These are phyloP conservation scores for Camellia granthamiana DNA, from an alignment of 148 eudicot species.

Conservation along the genomic window DNA sequence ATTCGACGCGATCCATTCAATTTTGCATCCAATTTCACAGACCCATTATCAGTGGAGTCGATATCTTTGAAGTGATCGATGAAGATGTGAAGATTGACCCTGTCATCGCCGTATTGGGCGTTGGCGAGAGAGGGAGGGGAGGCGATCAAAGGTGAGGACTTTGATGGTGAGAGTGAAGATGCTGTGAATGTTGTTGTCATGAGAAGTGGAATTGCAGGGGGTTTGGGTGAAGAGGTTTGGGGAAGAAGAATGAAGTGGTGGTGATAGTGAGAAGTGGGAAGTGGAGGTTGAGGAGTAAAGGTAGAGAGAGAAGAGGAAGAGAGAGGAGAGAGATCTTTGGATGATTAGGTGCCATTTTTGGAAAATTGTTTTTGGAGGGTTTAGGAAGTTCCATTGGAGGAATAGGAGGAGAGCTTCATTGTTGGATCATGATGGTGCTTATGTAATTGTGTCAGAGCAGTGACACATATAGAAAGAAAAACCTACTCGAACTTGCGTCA, in stretches of 20 bases:
- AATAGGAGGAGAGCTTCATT: no score
- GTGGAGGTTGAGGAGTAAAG: constrained; percentile 29
- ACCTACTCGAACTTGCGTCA: no score
- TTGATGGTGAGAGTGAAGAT: constrained; percentile 73
- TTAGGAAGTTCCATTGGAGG: not conserved
- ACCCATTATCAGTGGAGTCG: constrained; percentile 10
- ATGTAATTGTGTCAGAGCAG: no score
- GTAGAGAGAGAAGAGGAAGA: no score
- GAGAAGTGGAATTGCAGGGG: constrained; percentile 11
- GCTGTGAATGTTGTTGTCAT: not conserved
- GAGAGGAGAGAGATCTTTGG: constrained; percentile 27
- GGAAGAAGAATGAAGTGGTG: constrained; percentile 19
- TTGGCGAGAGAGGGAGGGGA: constrained; percentile 67
- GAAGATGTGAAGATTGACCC: constrained; percentile 68
- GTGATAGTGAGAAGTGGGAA: constrained; percentile 8
- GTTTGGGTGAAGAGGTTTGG: constrained; percentile 16
- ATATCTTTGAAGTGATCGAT: constrained; percentile 55
- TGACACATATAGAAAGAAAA: no score
- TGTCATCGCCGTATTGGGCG: constrained; percentile 53
- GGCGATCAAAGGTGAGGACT: constrained; percentile 75
- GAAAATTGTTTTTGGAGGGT: not conserved
- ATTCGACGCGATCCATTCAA: constrained; percentile 43
- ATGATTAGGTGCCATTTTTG: constrained; percentile 11
- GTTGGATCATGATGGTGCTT: not conserved
- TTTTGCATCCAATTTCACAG: constrained; percentile 35